These are phyloP conservation scores for Polymyxa betae DNA, from an alignment of 208 protist species.

Conservation along the genomic window DNA sequence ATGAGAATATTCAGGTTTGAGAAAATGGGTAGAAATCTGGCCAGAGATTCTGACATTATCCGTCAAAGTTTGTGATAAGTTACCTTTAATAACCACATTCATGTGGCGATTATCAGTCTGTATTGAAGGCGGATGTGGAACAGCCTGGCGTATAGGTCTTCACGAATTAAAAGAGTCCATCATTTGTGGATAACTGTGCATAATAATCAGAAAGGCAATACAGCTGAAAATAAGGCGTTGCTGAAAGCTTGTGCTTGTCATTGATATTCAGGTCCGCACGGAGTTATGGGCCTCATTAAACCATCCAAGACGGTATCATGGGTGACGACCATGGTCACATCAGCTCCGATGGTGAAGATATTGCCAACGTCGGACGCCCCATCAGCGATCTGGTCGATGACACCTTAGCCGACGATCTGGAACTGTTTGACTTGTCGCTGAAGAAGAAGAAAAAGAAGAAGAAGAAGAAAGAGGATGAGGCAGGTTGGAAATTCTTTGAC, in stretches of 20 bases:
- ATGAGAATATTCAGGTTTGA: neutral
- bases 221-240: too few species aligned
- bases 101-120: neutral
- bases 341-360: constrained; percentile 46
- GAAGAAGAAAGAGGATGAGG: neutral
- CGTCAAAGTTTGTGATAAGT: neutral
- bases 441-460: constrained; percentile 55
- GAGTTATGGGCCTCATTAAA: neutral
- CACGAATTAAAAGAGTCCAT: neutral
- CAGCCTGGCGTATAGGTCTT: neutral
- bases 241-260: too few species aligned
- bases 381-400: neutral
- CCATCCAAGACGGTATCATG: neutral
- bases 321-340: neutral
- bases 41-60: neutral
- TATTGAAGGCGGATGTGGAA: neutral
- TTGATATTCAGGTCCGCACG: neutral
- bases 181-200: neutral
- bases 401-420: constrained; percentile 10
- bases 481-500: too few species aligned
- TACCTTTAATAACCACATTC: neutral
- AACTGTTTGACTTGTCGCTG: constrained; percentile 46
- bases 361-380: constrained; percentile 18
- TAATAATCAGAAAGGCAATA: too few species aligned
- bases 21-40: neutral